phyloP scores from a whole-genome alignment of 2,329 filamentous ascomycete species.

The Aspergillus jensenii region DNA sequence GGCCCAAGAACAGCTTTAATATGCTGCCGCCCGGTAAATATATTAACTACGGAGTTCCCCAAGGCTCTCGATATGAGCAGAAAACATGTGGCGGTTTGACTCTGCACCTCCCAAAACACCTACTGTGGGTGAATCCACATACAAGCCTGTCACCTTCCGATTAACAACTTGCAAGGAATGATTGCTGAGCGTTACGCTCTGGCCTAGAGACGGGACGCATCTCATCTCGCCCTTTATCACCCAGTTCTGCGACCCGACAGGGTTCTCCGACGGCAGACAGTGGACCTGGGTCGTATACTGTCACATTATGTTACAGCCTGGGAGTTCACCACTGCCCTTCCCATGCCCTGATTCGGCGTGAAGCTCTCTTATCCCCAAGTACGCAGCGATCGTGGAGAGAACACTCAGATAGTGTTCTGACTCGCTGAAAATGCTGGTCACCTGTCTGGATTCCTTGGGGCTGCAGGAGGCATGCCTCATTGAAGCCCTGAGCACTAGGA shows the following conservation, averaged over 20 bases:
- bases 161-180: neutral
- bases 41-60: constrained; percentile 3
- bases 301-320: too few species aligned
- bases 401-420: too few species aligned
- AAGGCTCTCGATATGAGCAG: neutral
- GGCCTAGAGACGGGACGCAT: neutral
- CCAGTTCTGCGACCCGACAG: neutral
- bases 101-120: neutral
- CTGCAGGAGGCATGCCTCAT: too few species aligned
- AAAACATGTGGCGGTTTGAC: neutral
- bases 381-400: too few species aligned
- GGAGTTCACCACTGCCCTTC: too few species aligned
- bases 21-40: neutral
- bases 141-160: neutral
- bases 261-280: neutral
- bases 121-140: neutral
- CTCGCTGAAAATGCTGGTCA: too few species aligned
- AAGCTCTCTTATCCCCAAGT: too few species aligned
- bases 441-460: too few species aligned
- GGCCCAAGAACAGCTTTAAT: neutral
- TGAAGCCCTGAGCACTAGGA: too few species aligned
- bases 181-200: neutral
- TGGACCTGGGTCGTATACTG: neutral
- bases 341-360: too few species aligned
- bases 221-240: neutral